Evolutionary conservation across 768 basidiomycete species (phyloP).

Genomic region (Tylopilus plumbeoviolaceoides): DNA sequence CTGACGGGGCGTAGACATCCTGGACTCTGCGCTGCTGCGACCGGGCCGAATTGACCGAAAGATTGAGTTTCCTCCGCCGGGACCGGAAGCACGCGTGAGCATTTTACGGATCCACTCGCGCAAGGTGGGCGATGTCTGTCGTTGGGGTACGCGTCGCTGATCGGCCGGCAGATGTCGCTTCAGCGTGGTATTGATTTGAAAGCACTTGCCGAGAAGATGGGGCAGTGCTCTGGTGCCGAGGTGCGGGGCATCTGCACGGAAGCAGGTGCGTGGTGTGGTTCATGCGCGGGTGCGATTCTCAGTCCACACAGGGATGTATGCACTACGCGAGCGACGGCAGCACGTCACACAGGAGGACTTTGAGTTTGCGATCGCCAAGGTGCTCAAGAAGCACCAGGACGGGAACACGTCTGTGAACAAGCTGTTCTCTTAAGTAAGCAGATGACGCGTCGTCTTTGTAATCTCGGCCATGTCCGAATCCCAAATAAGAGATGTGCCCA

Average conservation of each 20-base stretch:
- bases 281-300: not conserved
- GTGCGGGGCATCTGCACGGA: conserved; percentile 97
- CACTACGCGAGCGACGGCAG: conserved; percentile 88
- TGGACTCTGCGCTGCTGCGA: conserved; percentile 88
- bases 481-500: no score
- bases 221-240: conserved; percentile 96
- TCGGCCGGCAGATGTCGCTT: conserved; percentile 74
- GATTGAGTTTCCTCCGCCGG: conserved; percentile 98
- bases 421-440: conserved; percentile 59
- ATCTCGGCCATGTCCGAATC: conserved; percentile 13
- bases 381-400: conserved; percentile 95
- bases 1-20: conserved; percentile 59
- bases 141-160: not conserved
- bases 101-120: conserved; percentile 96
- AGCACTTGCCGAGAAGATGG: conserved; percentile 97
- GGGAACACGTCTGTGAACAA: conserved; percentile 93
- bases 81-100: conserved; percentile 94
- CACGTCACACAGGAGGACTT: conserved; percentile 99
- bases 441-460: conserved; percentile 19
- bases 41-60: conserved; percentile 96
- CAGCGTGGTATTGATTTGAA: conserved; percentile 98
- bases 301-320: conserved; percentile 88
- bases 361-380: conserved; percentile 97
- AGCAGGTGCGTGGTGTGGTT: conserved; percentile 57
- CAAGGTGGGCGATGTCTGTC: conserved; percentile 52